Conservation (phyloP, 345 rosid genomes). For the Aegle marmelos region DNA sequence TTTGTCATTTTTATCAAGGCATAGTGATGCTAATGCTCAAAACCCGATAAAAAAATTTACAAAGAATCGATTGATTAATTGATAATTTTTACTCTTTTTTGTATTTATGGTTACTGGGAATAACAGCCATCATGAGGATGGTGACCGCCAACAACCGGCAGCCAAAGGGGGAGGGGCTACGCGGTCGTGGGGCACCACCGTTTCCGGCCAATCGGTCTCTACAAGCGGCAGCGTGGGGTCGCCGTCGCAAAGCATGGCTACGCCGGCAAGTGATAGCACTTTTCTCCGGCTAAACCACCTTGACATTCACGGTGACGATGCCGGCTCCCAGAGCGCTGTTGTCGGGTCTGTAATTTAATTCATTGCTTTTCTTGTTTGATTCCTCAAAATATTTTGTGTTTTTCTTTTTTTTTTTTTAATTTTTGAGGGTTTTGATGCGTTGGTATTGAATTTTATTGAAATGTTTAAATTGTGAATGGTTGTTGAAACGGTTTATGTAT, state of each 20-base stretch:
- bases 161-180: conserved; percentile 40
- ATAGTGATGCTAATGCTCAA: neutral
- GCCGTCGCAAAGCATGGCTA: conserved; percentile 71
- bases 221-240: conserved; percentile 95
- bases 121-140: conserved; percentile 52
- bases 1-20: neutral
- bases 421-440: conserved; percentile 15
- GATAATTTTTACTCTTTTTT: conserved; percentile 9
- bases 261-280: conserved; percentile 74
- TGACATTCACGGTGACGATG: conserved; percentile 91
- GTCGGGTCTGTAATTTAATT: conserved; percentile 46
- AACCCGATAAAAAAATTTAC: neutral
- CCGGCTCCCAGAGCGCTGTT: conserved; percentile 74
- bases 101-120: conserved; percentile 47
- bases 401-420: neutral
- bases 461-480: neutral
- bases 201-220: conserved; percentile 83
- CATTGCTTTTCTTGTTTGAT: neutral
- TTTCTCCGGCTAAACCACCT: conserved; percentile 63
- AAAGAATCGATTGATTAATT: conserved; percentile 2
- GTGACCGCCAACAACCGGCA: conserved; percentile 34
- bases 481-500: neutral
- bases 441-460: neutral
- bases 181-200: conserved; percentile 81
- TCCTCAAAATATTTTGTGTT: neutral